These are phyloP conservation scores for Aureobasidium subglaciale DNA, from an alignment of 2,329 filamentous ascomycete genomes.

Conservation along the genomic window DNA sequence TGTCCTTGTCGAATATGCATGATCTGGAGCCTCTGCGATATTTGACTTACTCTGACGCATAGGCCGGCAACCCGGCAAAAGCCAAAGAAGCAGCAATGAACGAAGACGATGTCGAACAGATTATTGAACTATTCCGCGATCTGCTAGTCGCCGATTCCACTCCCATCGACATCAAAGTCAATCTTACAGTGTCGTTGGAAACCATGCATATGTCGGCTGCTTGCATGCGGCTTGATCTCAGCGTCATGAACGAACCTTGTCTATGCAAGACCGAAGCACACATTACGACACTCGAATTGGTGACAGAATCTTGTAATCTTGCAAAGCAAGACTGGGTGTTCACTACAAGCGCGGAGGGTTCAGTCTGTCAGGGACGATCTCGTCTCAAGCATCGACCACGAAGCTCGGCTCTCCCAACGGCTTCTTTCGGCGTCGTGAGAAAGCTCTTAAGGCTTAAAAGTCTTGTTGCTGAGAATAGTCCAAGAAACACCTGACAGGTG, in stretches of 20 bases:
- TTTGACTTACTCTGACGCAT: neutral
- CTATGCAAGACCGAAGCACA: slow-evolving; percentile 4
- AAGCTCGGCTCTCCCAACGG: neutral
- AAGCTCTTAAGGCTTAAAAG: neutral
- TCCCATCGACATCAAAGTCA: neutral
- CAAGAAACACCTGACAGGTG: neutral
- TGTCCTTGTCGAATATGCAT: neutral
- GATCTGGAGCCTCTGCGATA: neutral
- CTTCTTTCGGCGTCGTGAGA: neutral
- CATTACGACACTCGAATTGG: neutral
- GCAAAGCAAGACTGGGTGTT: neutral
- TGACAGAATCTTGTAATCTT: too few relatives aligned
- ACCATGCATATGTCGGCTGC: neutral
- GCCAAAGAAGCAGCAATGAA: neutral
- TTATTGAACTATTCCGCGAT: neutral
- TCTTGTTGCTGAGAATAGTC: neutral
- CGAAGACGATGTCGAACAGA: neutral
- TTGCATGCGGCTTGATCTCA: slow-evolving; percentile 9
- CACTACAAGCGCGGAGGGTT: neutral
- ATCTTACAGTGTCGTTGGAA: neutral
- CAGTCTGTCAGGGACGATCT: neutral
- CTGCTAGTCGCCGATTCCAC: neutral
- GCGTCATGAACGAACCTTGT: slow-evolving; percentile 3
- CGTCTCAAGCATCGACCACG: neutral
- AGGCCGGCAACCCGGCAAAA: neutral